phyloP scores from a whole-genome alignment of 768 basidiomycete genomes.

The Boletus subcaerulescens region DNA sequence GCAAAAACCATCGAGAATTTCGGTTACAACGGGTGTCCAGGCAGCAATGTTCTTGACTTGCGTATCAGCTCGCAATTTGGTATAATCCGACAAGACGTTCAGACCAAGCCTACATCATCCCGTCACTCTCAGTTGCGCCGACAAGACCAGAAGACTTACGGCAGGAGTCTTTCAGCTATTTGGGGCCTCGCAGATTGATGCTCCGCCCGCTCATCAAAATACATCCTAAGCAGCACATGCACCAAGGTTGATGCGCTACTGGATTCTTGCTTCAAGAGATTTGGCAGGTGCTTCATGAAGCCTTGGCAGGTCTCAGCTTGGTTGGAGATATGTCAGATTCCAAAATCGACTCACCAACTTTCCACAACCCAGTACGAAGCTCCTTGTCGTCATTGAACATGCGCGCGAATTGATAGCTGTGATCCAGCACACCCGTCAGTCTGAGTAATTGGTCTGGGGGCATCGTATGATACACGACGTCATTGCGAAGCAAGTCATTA shows the following conservation, averaged over 20 bases:
- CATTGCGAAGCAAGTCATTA: constrained; percentile 89
- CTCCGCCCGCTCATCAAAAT: constrained; percentile 84
- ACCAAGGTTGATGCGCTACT: constrained; percentile 95
- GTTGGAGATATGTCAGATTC: background rate
- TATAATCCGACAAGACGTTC: constrained; percentile 88
- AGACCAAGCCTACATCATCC: constrained; percentile 64
- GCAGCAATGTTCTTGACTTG: constrained; percentile 94
- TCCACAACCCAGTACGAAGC: constrained; percentile 94
- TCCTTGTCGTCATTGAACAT: constrained; percentile 99
- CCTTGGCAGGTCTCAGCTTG: constrained; percentile 46
- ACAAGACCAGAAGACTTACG: constrained; percentile 41
- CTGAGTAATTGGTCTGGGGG: constrained; percentile 91
- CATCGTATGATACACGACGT: constrained; percentile 88
- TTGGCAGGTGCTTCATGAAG: constrained; percentile 99
- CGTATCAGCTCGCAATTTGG: constrained; percentile 81
- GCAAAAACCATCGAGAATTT: constrained; percentile 87
- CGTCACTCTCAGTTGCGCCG: background rate
- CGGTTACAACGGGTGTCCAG: constrained; percentile 99
- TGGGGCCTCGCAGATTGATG: constrained; percentile 82
- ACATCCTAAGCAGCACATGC: constrained; percentile 90
- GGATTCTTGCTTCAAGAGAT: constrained; percentile 96
- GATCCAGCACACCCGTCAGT: constrained; percentile 93
- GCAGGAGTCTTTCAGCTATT: constrained; percentile 69
- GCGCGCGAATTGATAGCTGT: constrained; percentile 96
- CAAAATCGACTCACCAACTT: constrained; percentile 78